phyloP scores from a whole-genome alignment of 305 asterid genomes.

The Fraxinus nigra region DNA sequence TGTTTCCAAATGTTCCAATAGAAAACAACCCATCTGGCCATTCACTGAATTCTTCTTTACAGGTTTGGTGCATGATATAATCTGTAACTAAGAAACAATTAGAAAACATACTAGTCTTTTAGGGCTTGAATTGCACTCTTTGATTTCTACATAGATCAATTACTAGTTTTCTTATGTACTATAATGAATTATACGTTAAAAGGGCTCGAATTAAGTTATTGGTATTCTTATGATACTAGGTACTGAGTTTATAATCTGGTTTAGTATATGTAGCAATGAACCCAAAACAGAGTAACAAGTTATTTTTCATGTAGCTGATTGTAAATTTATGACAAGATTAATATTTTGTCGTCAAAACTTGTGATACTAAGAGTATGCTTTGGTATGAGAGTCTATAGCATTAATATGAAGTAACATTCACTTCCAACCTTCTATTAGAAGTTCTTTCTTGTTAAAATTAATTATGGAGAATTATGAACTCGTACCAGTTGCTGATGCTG shows the following conservation, averaged over 20 bases:
- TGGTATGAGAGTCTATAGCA: neutral
- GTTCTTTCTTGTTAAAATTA: neutral
- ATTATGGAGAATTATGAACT: conserved; percentile 4
- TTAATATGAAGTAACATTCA: neutral
- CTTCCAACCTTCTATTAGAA: neutral
- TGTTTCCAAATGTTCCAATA: conserved; percentile 78
- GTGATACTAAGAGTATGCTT: neutral
- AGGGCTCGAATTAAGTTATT: neutral
- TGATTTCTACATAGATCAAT: too few relatives aligned
- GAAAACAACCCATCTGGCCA: conserved; percentile 72
- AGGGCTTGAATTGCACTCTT: neutral
- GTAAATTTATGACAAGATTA: neutral
- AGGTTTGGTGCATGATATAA: conserved; percentile 24
- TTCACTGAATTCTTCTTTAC: conserved; percentile 61
- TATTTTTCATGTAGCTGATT: neutral
- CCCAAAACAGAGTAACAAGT: neutral
- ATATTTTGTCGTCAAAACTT: neutral
- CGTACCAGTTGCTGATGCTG: conserved; percentile 39
- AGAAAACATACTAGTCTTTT: neutral
- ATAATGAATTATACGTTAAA: too few relatives aligned
- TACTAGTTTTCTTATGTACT: too few relatives aligned
- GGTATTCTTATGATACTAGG: neutral
- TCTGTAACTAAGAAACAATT: conserved; percentile 18
- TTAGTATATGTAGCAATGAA: neutral
- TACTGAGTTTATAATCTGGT: neutral